phyloP scores from a whole-genome alignment of 495 filamentous ascomycete genomes.

The Peziza echinospora region DNA sequence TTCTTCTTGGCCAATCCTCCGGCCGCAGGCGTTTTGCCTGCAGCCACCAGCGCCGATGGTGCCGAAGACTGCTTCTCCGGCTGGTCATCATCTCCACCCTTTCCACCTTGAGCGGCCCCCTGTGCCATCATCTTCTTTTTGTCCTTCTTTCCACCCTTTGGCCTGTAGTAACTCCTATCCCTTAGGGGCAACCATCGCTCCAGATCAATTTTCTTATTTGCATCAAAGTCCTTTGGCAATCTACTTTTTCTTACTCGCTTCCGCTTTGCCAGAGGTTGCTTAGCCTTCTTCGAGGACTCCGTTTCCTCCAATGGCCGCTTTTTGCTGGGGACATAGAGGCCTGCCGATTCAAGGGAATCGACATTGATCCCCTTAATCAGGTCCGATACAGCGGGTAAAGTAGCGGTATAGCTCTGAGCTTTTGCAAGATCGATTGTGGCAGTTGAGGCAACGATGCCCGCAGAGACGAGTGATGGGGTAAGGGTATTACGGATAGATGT shows the following conservation, averaged over 20 bases:
- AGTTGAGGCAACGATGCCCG: conserved; percentile 67
- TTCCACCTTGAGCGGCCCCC: conserved; percentile 59
- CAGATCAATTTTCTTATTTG: conserved; percentile 55
- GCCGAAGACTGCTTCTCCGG: conserved; percentile 19
- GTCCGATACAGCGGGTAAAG: conserved; percentile 41
- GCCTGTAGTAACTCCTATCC: conserved; percentile 77
- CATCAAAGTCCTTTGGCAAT: conserved; percentile 60
- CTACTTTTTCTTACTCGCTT: conserved; percentile 37
- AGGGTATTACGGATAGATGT: conserved; percentile 33
- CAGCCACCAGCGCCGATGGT: background rate
- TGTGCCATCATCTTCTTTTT: conserved; percentile 40
- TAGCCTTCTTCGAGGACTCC: conserved; percentile 17
- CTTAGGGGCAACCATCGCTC: conserved; percentile 83
- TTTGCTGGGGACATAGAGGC: conserved; percentile 44
- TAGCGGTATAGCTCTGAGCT: conserved; percentile 35
- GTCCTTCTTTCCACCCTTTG: conserved; percentile 66
- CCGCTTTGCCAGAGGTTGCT: conserved; percentile 25
- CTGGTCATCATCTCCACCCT: conserved; percentile 35
- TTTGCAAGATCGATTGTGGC: conserved; percentile 42
- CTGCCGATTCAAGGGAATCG: conserved; percentile 46
- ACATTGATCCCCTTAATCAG: conserved; percentile 47
- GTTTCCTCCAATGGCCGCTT: conserved; percentile 37
- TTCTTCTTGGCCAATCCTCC: conserved; percentile 33
- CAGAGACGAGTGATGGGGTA: conserved; percentile 42
- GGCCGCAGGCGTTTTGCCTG: conserved; percentile 2